Base-by-base conservation (phyloP, 2,329 filamentous ascomycete species). In the Penicillium sp. region DNA sequence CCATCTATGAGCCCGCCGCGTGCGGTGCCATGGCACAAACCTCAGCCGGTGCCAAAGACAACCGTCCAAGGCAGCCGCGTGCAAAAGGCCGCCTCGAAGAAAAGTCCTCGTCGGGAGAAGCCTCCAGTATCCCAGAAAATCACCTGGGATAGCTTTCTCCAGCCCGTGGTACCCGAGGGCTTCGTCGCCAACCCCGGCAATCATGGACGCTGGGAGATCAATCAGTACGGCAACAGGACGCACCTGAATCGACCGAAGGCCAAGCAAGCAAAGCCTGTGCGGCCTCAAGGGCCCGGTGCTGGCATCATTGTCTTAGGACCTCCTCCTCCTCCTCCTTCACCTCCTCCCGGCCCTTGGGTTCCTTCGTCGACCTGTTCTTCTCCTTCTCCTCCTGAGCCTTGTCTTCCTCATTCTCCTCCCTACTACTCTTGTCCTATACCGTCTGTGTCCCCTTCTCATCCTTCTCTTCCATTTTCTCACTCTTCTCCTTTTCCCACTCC, bases 121-220 rank as follows among this genome's bases (percentile, higher is more conserved):
- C n/a, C 39, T n/a, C 28, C 45, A 4, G 32, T 39, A 9, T 18
- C 50, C 3, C 43, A n/a, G 11, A 58, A 51, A 36, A 33, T 49
- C 28, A 29, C 26, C 1, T 53, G 55, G 24, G 37, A 48, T 9
- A 61, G 57, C 26, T 34, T 47, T 40, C 45, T 47, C 39, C 45
- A 58, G 3, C 46, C 48, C 12, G 43, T 43, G 6, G 45, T 53
- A 4, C 57, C 62, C 9, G 8, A 25, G 8, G 25, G 46, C 9
- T 62, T 64, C 36, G 50, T 57, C 12, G 48, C 54, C 34, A 62
- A 63, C 33, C 58, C 59, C 5, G 50, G 56, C 32, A 61, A 59
- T 35, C 59, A 63, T 39, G 54, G 46, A 8, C 52, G 59, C 26
- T 64, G 58, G 49, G 12, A 44, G 27, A 29, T 53, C 26, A 48